Base-by-base conservation (phyloP, 2,329 filamentous ascomycete species). In the Corynespora cassiicola region DNA sequence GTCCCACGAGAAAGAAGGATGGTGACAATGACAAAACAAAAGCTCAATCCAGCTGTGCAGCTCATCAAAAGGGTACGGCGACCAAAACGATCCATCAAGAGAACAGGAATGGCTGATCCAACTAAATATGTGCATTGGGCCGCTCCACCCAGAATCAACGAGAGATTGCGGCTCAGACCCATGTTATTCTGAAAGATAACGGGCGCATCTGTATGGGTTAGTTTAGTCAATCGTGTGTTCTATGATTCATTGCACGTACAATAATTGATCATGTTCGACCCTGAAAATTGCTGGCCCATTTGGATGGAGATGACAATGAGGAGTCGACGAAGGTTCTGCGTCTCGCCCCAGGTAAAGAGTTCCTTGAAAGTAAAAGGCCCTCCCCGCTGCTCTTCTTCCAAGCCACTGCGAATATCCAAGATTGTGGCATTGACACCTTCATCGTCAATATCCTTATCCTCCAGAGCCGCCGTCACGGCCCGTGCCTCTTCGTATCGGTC, bases 11-110 rank as follows among this genome's bases (percentile, higher is more conserved):
- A 19, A 63, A 45, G 22, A 6, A 45, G 29, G 15, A 34, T 31
- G 9, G 26, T 30, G 18, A 45, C 26, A 18, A 36, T 30, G 11
- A 45, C 19, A 29, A 45, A 45, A 16, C 42, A 45, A 19, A 37
- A 20, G 18, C 33, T 36, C 17, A 32, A 17, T 10, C 26, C 31
- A 14, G 31, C 34, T 14, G 31, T 22, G 16, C 26, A 44, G 5
- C 4, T n/a, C 53, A 82, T 71, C 71, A 82, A 76, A 51, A 82
- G 65, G 50, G 78, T 78, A 7, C 79, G 68, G 7, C 79, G 72
- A 19, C 79, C 79, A 36, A 75, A 73, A 53, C 67, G 56, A 45
- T 76, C 74, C 21, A 76, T 68, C 31, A 72, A 65, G 0, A 67
- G 61, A 7, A 75, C 70, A 1, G 66, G 71, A 26, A 74, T 66